phyloP scores from a whole-genome alignment of 1,139 yeast species.

The Entelexis sorbosivorans region DNA sequence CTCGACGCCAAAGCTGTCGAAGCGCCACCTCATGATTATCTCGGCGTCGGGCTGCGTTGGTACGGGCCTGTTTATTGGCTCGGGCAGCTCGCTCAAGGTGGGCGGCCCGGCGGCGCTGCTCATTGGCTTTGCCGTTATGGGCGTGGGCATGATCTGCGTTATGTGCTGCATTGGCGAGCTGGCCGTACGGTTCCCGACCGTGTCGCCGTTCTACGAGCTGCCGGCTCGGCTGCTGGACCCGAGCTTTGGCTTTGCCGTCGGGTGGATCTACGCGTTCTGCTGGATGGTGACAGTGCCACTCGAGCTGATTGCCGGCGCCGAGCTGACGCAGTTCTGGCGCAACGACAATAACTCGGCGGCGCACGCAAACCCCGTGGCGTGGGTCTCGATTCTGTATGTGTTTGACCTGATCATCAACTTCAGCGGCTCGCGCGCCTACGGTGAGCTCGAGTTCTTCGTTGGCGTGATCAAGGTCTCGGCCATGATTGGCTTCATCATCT shows the following conservation, averaged over 20 bases:
- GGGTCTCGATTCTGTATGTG: slow-evolving; percentile 53
- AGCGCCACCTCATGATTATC: slow-evolving; percentile 52
- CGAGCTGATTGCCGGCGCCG: slow-evolving; percentile 71
- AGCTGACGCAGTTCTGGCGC: slow-evolving; percentile 61
- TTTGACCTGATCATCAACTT: slow-evolving; percentile 47
- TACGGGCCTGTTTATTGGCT: slow-evolving; percentile 66
- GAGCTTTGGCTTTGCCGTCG: slow-evolving; percentile 59
- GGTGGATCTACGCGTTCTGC: slow-evolving; percentile 73
- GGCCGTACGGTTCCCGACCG: slow-evolving; percentile 65
- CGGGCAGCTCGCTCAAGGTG: slow-evolving; percentile 51
- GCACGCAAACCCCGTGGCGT: slow-evolving; percentile 39
- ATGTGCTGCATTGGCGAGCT: slow-evolving; percentile 76
- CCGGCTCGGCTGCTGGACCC: slow-evolving; percentile 60
- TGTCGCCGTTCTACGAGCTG: slow-evolving; percentile 69
- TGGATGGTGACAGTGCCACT: slow-evolving; percentile 73
- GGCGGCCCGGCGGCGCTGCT: slow-evolving; percentile 79
- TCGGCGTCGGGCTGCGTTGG: slow-evolving; percentile 81
- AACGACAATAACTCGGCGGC: slow-evolving; percentile 25
- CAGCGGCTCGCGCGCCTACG: slow-evolving; percentile 65
- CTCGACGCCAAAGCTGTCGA: slow-evolving; percentile 37
- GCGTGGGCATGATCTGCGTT: slow-evolving; percentile 59
- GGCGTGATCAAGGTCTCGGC: slow-evolving; percentile 54
- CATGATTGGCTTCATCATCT: slow-evolving; percentile 53
- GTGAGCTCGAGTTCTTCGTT: slow-evolving; percentile 63
- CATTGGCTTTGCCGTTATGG: slow-evolving; percentile 56